Conservation (phyloP, 75 land plant genomes). For the Larix kaempferi region DNA sequence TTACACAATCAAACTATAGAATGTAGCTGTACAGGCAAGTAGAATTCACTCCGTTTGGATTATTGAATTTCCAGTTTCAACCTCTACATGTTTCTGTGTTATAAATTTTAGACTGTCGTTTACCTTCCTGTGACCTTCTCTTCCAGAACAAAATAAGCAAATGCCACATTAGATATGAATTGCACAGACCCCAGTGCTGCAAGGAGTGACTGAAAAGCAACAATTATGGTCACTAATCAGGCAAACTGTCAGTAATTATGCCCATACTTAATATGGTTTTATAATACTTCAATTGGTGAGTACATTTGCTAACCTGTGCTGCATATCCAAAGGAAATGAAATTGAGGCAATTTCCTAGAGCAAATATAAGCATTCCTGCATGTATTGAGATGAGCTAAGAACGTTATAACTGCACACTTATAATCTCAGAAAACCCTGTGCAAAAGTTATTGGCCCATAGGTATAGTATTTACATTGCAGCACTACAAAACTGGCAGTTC, state of each 20-base stretch:
- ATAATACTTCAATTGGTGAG: not conserved
- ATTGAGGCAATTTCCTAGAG: conserved; percentile 89
- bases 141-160: conserved; percentile 89
- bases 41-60: not conserved
- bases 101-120: conserved; percentile 10
- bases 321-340: conserved; percentile 99
- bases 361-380: conserved; percentile 82
- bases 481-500: not conserved
- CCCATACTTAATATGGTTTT: not conserved
- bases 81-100: not conserved
- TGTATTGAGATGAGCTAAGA: not conserved
- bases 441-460: not conserved
- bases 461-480: not conserved
- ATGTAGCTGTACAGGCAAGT: not conserved
- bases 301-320: conserved; percentile 72
- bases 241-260: not conserved
- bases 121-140: conserved; percentile 90
- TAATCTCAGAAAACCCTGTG: not conserved
- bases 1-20: not conserved
- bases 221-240: not conserved
- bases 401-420: not conserved
- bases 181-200: conserved; percentile 98
- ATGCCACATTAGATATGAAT: conserved; percentile 97
- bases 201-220: conserved; percentile 83
- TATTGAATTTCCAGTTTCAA: not conserved